Evolutionary conservation across 2,329 filamentous ascomycete genomes (phyloP).

Genomic region (Aspergillus ochraceoroseus): DNA sequence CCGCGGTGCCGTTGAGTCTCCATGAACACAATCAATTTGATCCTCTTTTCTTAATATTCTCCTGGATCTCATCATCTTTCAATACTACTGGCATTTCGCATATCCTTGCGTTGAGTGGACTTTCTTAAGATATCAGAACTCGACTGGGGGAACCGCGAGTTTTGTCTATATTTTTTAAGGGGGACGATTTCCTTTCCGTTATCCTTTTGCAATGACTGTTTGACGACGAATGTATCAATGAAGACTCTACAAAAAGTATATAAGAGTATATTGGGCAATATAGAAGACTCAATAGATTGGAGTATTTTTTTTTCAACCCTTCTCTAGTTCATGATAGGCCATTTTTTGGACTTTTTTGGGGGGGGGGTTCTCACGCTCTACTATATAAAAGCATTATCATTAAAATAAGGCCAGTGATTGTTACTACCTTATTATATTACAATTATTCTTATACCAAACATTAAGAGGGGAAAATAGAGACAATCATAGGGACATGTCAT

Average conservation of each 20-base stretch:
- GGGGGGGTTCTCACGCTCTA: too few relatives aligned
- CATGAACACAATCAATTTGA: constrained; percentile 13
- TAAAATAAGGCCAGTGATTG: neutral
- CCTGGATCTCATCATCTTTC: constrained; percentile 2
- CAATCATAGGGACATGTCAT: constrained; percentile 2
- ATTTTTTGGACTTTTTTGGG: too few relatives aligned
- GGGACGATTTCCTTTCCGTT: neutral
- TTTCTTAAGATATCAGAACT: constrained; percentile 8
- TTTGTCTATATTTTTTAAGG: neutral
- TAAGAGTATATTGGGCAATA: constrained; percentile 19
- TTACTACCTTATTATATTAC: constrained; percentile 18
- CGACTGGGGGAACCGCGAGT: neutral
- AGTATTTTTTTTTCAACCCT: neutral
- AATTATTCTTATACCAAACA: constrained; percentile 11
- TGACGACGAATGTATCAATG: constrained; percentile 25
- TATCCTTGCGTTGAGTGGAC: neutral
- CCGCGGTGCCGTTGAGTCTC: constrained; percentile 54
- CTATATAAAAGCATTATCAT: too few relatives aligned
- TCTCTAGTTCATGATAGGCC: neutral
- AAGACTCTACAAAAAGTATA: constrained; percentile 24
- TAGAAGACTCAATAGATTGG: constrained; percentile 18
- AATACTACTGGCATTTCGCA: constrained; percentile 1
- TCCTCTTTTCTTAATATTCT: constrained; percentile 5
- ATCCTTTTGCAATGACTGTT: constrained; percentile 18
- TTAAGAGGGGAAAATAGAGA: constrained; percentile 9